Percentiles rank a stretch among this genome's conserved stretches.
phyloP scores from a whole-genome alignment of 768 basidiomycete genomes.

The Amanita thiersii region DNA sequence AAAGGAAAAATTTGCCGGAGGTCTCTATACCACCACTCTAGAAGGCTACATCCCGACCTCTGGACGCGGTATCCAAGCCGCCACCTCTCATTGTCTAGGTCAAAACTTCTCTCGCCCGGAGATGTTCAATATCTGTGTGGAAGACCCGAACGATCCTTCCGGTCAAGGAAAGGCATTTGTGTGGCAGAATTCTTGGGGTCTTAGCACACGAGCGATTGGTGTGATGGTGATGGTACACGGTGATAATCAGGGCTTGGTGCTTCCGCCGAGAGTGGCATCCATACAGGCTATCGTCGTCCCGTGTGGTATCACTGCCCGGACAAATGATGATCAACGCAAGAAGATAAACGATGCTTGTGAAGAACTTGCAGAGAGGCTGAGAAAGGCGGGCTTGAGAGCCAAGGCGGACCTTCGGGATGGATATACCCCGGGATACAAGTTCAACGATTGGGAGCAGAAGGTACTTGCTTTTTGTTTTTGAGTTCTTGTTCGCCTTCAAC shows the following conservation, averaged over 20 bases:
- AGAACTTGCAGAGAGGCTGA: constrained; percentile 65
- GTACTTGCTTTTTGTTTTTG: constrained; percentile 26
- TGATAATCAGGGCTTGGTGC: constrained; percentile 93
- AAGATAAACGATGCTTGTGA: constrained; percentile 73
- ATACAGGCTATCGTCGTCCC: constrained; percentile 90
- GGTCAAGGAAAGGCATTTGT: constrained; percentile 69
- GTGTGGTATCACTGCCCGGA: constrained; percentile 88
- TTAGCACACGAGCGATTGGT: constrained; percentile 93
- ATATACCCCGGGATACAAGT: constrained; percentile 98
- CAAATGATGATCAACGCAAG: constrained; percentile 55
- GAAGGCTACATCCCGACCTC: constrained; percentile 98
- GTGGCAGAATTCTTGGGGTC: constrained; percentile 99
- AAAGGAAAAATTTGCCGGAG: constrained; percentile 99
- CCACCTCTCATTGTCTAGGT: constrained; percentile 95
- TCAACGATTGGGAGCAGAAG: constrained; percentile 99
- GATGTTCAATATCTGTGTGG: constrained; percentile 98
- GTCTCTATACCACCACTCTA: constrained; percentile 94
- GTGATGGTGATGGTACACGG: constrained; percentile 99
- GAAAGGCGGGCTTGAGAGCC: constrained; percentile 68
- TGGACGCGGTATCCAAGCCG: constrained; percentile 95
- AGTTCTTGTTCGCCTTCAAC: background rate
- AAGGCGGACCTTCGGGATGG: constrained; percentile 91
- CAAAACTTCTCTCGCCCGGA: constrained; percentile 95
- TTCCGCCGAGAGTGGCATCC: constrained; percentile 95
- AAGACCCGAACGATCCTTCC: constrained; percentile 76